Evolutionary conservation across 2,329 filamentous ascomycete species (phyloP).

Genomic region (Periconia macrospinosa): DNA sequence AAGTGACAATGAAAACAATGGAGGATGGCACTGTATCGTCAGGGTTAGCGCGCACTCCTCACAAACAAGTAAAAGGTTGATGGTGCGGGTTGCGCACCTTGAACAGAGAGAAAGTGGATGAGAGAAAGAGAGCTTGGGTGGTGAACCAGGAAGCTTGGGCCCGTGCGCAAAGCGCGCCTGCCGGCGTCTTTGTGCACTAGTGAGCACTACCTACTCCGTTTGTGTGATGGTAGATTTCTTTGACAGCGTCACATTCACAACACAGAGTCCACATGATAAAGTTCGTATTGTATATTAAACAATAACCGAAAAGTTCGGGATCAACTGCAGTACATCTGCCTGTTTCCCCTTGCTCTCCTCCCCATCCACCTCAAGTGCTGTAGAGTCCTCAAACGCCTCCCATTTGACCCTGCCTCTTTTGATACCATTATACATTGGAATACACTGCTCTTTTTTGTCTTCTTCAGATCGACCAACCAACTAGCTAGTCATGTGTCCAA

Average conservation of each 20-base stretch:
- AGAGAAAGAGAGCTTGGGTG: background rate
- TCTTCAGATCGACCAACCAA: too few relatives aligned
- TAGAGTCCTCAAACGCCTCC: background rate
- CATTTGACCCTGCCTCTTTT: background rate
- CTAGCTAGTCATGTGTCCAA: background rate
- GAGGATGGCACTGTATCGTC: background rate
- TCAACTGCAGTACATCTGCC: background rate
- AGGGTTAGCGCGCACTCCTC: background rate
- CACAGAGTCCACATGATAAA: background rate
- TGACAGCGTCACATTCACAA: background rate
- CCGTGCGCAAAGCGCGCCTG: too few relatives aligned
- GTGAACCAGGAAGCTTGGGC: background rate
- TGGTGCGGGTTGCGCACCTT: background rate
- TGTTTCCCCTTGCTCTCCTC: background rate
- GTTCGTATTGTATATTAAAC: background rate
- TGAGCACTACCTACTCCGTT: too few relatives aligned
- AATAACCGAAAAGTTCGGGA: background rate
- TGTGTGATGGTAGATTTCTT: background rate
- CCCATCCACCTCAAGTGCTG: background rate
- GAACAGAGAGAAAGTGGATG: background rate
- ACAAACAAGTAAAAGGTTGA: background rate
- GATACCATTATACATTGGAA: background rate
- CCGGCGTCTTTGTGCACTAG: too few relatives aligned
- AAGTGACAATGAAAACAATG: background rate
- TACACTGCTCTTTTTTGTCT: background rate